Evolutionary conservation across 768 basidiomycete species (phyloP), one percentile per base, ranked within the genome.

Genomic region (Lactarius akahatsu): DNA sequence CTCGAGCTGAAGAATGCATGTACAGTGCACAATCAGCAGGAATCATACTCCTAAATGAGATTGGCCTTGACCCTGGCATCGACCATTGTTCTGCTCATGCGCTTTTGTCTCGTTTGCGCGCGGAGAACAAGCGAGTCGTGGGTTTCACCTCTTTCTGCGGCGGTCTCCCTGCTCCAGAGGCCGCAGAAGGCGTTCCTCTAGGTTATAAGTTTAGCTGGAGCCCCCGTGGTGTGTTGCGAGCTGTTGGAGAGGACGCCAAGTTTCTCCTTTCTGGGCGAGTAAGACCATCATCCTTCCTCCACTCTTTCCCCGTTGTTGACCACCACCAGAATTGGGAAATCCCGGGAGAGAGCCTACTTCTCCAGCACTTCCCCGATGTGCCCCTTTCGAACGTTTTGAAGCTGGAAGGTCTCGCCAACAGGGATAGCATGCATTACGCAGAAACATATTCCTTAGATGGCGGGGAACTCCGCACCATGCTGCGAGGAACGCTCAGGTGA

Each of bases 121-220:
- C 76, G 10, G 76, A 85, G 70, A 81, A 80, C 26, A 89, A 86
- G 74, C 74, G 78, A 16, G 80, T 94, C 11, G 73, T 82, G 0
- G 88, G 90, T 0, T 97, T 96, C 75, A 86, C 86, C 1, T 94
- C 92, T 1, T 96, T 96, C 81, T 98, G 96, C 63, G 96, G 96
- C 1, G 96, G 96, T 1, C 80, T 98, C 4, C 96, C 96, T 0
- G 88, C 89, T 0, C 92, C 92, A 0, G 90, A 90, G 52, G 72
- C 75, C 38, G 80, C 81, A 26, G 77, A 73, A 10, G 76, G 80
- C 67, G 85, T 89, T 18, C 93, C 94, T 2, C 77, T 96, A 11
- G 82, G 88, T n/a, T 95, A 96, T 73, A 96, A 95, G 73, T 94
- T 94, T 73, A 92, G 93, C 70, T 98, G 96, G 96, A 91, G 87